Evolutionary conservation across 371 early-diverging fungal species (phyloP).

Genomic region (Apophysomyces ossiformis): DNA sequence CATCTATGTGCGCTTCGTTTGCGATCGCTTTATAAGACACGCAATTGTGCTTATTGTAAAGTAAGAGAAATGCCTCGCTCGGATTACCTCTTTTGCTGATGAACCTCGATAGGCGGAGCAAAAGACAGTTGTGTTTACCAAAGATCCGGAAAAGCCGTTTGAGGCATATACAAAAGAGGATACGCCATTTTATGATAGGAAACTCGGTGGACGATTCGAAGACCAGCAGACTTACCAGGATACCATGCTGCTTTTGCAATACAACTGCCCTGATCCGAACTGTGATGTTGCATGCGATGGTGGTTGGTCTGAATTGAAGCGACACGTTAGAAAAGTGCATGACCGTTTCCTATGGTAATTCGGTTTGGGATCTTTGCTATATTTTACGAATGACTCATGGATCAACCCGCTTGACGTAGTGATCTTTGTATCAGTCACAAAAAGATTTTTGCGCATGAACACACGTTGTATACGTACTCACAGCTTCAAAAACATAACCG

Average conservation of each 20-base stretch:
- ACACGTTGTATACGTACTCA: slow-evolving; percentile 72
- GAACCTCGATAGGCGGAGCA: slow-evolving; percentile 60
- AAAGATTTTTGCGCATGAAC: slow-evolving; percentile 91
- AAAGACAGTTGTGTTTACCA: slow-evolving; percentile 73
- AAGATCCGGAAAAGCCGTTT: slow-evolving; percentile 63
- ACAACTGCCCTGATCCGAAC: slow-evolving; percentile 83
- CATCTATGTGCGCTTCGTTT: slow-evolving; percentile 88
- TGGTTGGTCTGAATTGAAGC: slow-evolving; percentile 84
- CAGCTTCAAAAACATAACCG: slow-evolving; percentile 76
- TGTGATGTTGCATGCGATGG: slow-evolving; percentile 75
- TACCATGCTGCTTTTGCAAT: slow-evolving; percentile 70
- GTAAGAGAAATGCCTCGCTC: slow-evolving; percentile 31
- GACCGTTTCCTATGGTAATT: slow-evolving; percentile 74
- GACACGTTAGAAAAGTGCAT: slow-evolving; percentile 82
- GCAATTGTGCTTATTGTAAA: slow-evolving; percentile 91
- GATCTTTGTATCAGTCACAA: slow-evolving; percentile 88
- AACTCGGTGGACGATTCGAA: slow-evolving; percentile 77
- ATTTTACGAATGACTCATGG: not conserved
- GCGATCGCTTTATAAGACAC: slow-evolving; percentile 84
- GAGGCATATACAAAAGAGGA: slow-evolving; percentile 49
- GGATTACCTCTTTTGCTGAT: slow-evolving; percentile 3
- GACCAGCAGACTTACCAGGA: slow-evolving; percentile 74
- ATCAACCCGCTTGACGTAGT: slow-evolving; percentile 38
- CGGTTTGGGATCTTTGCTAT: not conserved
- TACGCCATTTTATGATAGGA: slow-evolving; percentile 60